Conservation (phyloP, 2,329 filamentous ascomycete species). For the Emericellopsis atlantica region DNA sequence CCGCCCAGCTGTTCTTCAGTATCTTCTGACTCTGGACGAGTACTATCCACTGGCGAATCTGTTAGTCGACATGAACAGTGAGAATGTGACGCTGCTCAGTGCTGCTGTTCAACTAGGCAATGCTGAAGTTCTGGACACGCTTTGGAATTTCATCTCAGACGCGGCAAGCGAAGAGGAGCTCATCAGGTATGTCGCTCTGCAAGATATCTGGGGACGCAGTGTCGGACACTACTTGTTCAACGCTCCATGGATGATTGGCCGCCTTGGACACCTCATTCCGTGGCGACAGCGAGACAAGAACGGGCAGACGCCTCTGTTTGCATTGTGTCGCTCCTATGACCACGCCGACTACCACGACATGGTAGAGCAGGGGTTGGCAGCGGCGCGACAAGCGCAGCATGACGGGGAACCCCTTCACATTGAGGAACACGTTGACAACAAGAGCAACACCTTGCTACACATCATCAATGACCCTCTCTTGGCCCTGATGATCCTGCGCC, state of each 20-base stretch:
- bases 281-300: slow-evolving; percentile 93
- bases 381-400: slow-evolving; percentile 61
- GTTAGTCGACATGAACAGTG: slow-evolving; percentile 75
- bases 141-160: slow-evolving; percentile 59
- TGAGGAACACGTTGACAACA: slow-evolving; percentile 83
- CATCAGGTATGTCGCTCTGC: slow-evolving; percentile 55
- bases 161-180: slow-evolving; percentile 43
- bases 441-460: slow-evolving; percentile 91
- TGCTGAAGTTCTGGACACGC: slow-evolving; percentile 57
- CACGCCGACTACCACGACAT: slow-evolving; percentile 77
- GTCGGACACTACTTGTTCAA: slow-evolving; percentile 95
- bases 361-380: slow-evolving; percentile 69
- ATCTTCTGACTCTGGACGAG: slow-evolving; percentile 64
- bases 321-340: slow-evolving; percentile 89
- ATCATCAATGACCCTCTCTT: slow-evolving; percentile 81
- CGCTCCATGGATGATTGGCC: slow-evolving; percentile 65
- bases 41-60: slow-evolving; percentile 63
- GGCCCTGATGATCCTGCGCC: slow-evolving; percentile 60
- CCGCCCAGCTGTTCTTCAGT: slow-evolving; percentile 60
- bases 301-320: slow-evolving; percentile 94
- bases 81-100: slow-evolving; percentile 79
- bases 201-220: slow-evolving; percentile 79
- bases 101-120: slow-evolving; percentile 82
- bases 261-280: slow-evolving; percentile 65
- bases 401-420: slow-evolving; percentile 75